Percentiles rank a stretch among this genome's conserved stretches.
Evolutionary conservation across 164 flowering plant species (phyloP).

Genomic region (Sextonia rubra): DNA sequence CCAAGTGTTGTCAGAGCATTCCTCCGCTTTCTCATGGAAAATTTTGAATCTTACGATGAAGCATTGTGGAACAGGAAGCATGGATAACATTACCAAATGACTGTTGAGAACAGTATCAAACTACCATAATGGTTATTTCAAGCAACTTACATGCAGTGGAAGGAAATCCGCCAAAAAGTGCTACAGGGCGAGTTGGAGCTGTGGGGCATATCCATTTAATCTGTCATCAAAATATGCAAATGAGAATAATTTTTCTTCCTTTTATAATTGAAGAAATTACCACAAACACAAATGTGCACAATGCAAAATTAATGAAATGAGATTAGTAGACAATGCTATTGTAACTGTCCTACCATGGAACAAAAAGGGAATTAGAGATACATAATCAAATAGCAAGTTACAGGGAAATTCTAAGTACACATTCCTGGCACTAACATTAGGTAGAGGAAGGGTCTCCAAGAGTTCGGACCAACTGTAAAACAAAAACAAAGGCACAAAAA

Average conservation of each 20-base stretch:
- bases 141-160: conserved; percentile 60
- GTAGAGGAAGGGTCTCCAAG: conserved; percentile 64
- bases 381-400: neutral
- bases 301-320: neutral
- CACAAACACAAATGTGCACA: no score
- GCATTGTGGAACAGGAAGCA: neutral
- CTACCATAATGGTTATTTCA: neutral
- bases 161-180: conserved; percentile 63
- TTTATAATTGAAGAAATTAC: no score
- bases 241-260: neutral
- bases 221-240: conserved; percentile 23
- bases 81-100: neutral
- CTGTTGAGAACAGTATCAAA: neutral
- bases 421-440: conserved; percentile 49
- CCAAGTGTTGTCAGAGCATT: neutral
- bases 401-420: neutral
- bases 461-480: conserved; percentile 76
- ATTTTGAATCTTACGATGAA: neutral
- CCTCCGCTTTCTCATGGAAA: neutral
- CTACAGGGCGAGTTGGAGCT: conserved; percentile 58
- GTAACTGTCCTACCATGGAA: neutral
- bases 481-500: neutral
- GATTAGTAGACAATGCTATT: no score
- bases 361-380: neutral
- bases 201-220: conserved; percentile 68